phyloP scores from a whole-genome alignment of 306 rosid genomes.

The Albizia julibrissin region DNA sequence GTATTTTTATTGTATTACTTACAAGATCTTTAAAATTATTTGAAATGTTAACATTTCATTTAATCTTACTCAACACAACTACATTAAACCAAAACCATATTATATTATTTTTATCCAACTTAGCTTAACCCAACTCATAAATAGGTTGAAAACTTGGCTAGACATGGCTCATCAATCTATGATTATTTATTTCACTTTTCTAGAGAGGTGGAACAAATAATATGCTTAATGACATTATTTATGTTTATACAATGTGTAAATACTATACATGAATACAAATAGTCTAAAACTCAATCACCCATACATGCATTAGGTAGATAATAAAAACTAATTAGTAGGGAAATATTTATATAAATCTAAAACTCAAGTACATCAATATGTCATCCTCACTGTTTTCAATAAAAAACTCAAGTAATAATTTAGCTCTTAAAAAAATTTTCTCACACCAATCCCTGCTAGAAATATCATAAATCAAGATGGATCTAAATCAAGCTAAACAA shows the following conservation, averaged over 20 bases:
- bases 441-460: background rate
- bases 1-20: too few relatives aligned
- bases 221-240: background rate
- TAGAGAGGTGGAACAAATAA: background rate
- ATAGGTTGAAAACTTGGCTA: background rate
- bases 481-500: conserved; percentile 18
- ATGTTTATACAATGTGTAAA: background rate
- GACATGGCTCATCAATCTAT: background rate
- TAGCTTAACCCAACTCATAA: too few relatives aligned
- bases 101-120: too few relatives aligned
- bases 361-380: background rate
- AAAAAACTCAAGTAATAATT: background rate
- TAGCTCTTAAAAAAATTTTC: background rate
- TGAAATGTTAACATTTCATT: too few relatives aligned
- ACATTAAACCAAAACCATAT: too few relatives aligned
- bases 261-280: background rate
- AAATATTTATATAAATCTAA: too few relatives aligned
- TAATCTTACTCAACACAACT: too few relatives aligned
- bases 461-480: background rate
- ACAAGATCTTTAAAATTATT: too few relatives aligned
- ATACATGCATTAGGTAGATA: background rate
- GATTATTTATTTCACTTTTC: background rate
- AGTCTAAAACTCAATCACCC: background rate
- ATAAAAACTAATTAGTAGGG: background rate
- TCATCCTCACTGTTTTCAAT: background rate